Evolutionary conservation across 2,329 filamentous ascomycete species (phyloP), one percentile per base, ranked within the genome.

Genomic region (Davidsoniella eucalypti): DNA sequence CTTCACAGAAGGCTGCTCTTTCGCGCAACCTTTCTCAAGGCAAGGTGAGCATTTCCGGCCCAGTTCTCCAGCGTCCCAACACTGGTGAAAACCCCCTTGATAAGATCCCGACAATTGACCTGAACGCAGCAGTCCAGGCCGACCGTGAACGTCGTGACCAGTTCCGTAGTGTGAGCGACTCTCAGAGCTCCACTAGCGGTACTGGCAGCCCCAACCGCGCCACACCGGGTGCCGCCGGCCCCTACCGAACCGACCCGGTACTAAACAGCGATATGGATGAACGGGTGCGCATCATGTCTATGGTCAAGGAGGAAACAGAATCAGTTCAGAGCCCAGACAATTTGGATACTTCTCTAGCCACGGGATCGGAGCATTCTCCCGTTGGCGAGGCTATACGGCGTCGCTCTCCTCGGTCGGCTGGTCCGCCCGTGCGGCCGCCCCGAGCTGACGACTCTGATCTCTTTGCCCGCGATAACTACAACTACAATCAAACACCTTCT

Each of bases 321-420:
- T 40, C 47, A 5, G 39, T 40, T 21, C 52, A 36, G 21, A 53
- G 44, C 36, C 52, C 52, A 4, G 16, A 25, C 46, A 25, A 51
- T 18, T 38, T 33, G 23, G 47, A 47, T 2, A 61, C 62, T 46
- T 69, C 65, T 1, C 63, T 61, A 10, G 69, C 67, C 3, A 70
- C 69, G 9, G 70, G 68, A 1, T 64, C 68, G 6, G 68, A 75
- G 56, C 59, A 72, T 5, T 77, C 74, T 3, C 73, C 73, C 0
- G 67, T 66, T 2, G 58, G 63, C 3, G 72, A 75, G 5, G 69
- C 68, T 41, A 56, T 73, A 9, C 67, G 70, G 55, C 67, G 70
- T 56, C 65, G 75, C 43, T 77, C 74, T 2, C 73, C 74, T 14
- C 52, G 49, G 21, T 36, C 49, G 18, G 5, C 41, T 36, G 46